These are phyloP conservation scores for Paralagenidium karlingii DNA, from an alignment of 352 stramenopile genomes.

Conservation along the genomic window DNA sequence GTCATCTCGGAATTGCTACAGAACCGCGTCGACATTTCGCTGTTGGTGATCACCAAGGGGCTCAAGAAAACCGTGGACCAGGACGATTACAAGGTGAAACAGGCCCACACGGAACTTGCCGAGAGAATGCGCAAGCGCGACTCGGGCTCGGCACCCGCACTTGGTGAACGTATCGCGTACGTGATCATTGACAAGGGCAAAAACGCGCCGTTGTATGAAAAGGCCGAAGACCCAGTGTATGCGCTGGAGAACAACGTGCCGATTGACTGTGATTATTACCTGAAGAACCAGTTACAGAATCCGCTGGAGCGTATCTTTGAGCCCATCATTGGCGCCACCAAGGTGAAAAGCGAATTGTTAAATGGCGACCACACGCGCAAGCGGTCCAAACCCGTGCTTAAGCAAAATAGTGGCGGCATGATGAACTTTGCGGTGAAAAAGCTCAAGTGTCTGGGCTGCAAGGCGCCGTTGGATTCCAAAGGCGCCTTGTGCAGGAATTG, in stretches of 20 bases:
- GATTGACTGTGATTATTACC: conserved; percentile 99
- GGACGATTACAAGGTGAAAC: conserved; percentile 98
- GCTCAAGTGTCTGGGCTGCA: conserved; percentile 96
- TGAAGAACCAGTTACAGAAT: conserved; percentile 98
- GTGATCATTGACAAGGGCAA: conserved; percentile 98
- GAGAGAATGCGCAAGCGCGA: conserved; percentile 98
- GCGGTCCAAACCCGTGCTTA: conserved; percentile 93
- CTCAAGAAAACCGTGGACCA: conserved; percentile 97
- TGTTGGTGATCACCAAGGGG: conserved; percentile 99
- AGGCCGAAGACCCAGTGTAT: conserved; percentile 98
- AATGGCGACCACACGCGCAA: conserved; percentile 97
- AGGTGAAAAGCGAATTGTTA: conserved; percentile 86
- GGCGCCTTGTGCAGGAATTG: conserved; percentile 92
- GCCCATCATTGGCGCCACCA: conserved; percentile 92
- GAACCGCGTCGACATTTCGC: conserved; percentile 99
- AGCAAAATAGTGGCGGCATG: conserved; percentile 94
- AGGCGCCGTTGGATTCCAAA: conserved; percentile 84
- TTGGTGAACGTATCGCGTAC: conserved; percentile 98
- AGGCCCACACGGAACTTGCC: conserved; percentile 97
- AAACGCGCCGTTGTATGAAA: conserved; percentile 92
- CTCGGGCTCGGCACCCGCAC: conserved; percentile 91
- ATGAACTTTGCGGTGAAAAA: conserved; percentile 99
- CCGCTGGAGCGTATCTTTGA: conserved; percentile 98
- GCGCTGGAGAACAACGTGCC: conserved; percentile 98
- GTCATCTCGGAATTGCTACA: conserved; percentile 98